Percentiles rank a stretch among this genome's conserved stretches.
Conservation (phyloP, 371 early-diverging fungal genomes). For the Mucor circinelloides region DNA sequence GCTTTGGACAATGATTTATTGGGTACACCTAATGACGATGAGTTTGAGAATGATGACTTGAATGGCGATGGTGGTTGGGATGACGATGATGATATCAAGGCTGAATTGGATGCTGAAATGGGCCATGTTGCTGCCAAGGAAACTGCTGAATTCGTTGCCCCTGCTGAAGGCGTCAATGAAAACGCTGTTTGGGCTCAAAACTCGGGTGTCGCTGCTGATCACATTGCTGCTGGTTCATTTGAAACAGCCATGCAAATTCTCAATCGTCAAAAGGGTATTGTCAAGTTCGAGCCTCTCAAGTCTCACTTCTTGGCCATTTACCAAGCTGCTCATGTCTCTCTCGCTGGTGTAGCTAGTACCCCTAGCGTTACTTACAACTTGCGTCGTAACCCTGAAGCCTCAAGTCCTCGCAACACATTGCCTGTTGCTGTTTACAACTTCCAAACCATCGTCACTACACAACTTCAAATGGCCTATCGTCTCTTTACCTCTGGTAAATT, state of each 20-base stretch:
- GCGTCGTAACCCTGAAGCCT: slow-evolving; percentile 65
- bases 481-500: slow-evolving; percentile 78
- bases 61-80: slow-evolving; percentile 54
- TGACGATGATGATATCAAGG: slow-evolving; percentile 67
- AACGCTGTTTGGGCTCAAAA: slow-evolving; percentile 79
- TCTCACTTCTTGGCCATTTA: slow-evolving; percentile 81
- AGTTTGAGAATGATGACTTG: slow-evolving; percentile 43
- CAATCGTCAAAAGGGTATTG: slow-evolving; percentile 86
- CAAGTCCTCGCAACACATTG: slow-evolving; percentile 54
- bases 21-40: slow-evolving; percentile 43
- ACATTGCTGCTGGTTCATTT: slow-evolving; percentile 92
- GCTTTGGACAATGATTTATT: slow-evolving; percentile 24
- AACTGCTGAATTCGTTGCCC: slow-evolving; percentile 67
- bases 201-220: slow-evolving; percentile 84
- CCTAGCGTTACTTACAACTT: slow-evolving; percentile 64
- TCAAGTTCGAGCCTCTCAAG: slow-evolving; percentile 90
- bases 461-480: slow-evolving; percentile 81
- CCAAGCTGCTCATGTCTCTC: slow-evolving; percentile 71
- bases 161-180: slow-evolving; percentile 72
- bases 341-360: slow-evolving; percentile 65
- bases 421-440: slow-evolving; percentile 62
- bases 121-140: slow-evolving; percentile 67
- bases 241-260: slow-evolving; percentile 93
- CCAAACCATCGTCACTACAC: slow-evolving; percentile 47
- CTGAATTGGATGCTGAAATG: slow-evolving; percentile 62